Evolutionary conservation across 2,329 filamentous ascomycete genomes (phyloP).

Genomic region (Hypoxylon sp.): DNA sequence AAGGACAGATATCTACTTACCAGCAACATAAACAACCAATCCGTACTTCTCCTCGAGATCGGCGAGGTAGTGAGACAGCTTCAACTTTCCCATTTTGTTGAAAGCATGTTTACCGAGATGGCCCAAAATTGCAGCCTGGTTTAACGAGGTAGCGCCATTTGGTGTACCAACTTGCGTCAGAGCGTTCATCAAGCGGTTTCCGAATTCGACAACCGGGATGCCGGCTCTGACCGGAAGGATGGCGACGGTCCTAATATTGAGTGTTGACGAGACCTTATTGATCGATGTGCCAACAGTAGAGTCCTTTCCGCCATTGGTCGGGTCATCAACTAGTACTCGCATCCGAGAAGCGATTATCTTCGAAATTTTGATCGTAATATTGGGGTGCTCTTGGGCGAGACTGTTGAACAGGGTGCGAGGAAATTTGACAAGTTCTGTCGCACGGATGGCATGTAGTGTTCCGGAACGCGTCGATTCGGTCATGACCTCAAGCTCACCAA

Average conservation of each 20-base stretch:
- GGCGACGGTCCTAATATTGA: constrained; percentile 92
- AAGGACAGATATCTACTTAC: constrained; percentile 53
- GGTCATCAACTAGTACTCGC: constrained; percentile 86
- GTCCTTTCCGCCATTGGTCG: constrained; percentile 72
- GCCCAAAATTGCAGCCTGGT: constrained; percentile 92
- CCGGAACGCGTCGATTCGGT: constrained; percentile 92
- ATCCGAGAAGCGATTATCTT: constrained; percentile 98
- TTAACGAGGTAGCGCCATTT: constrained; percentile 90
- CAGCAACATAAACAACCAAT: constrained; percentile 91
- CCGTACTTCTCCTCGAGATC: constrained; percentile 98
- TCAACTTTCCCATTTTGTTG: constrained; percentile 95
- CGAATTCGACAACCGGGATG: constrained; percentile 94
- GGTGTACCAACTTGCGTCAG: constrained; percentile 87
- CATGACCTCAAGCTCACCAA: constrained; percentile 95
- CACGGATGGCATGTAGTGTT: constrained; percentile 93
- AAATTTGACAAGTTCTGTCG: constrained; percentile 96
- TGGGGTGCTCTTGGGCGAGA: constrained; percentile 93
- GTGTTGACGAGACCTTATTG: constrained; percentile 80
- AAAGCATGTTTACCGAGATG: constrained; percentile 97
- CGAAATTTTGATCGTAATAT: constrained; percentile 98
- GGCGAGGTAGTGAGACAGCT: constrained; percentile 93
- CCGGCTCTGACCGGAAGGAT: constrained; percentile 90
- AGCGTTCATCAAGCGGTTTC: constrained; percentile 85
- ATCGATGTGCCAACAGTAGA: constrained; percentile 64
- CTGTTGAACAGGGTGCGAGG: constrained; percentile 97